Conservation (phyloP, 31 red algal species). For the Bonnemaisonia californica region DNA sequence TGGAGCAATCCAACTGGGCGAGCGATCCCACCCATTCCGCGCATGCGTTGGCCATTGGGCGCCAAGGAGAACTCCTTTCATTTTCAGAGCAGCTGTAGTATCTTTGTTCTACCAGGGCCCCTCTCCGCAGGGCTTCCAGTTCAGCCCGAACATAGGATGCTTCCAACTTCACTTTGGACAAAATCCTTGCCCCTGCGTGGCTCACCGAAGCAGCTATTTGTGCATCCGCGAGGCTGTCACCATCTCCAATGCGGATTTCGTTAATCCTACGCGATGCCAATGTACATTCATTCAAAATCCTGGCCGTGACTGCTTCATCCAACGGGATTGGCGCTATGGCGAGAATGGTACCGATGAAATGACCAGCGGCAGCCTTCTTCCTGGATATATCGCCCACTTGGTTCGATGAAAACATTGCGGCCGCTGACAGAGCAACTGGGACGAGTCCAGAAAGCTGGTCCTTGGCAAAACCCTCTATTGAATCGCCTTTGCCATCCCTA, state of each 20-base stretch:
- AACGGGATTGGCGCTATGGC: conserved; percentile 38
- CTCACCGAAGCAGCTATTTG: conserved; percentile 55
- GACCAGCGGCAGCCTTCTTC: conserved; percentile 63
- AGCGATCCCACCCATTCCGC: conserved; percentile 62
- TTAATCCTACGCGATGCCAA: background rate
- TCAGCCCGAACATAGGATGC: conserved; percentile 34
- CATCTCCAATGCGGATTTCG: background rate
- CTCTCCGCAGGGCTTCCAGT: conserved; percentile 9
- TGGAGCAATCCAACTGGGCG: conserved; percentile 6
- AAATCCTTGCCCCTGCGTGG: conserved; percentile 48
- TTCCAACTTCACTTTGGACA: conserved; percentile 30
- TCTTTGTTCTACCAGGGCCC: conserved; percentile 5
- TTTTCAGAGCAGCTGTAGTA: background rate
- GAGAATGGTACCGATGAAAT: conserved; percentile 59
- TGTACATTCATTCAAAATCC: conserved; percentile 22
- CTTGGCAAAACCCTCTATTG: conserved; percentile 30
- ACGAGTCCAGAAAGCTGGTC: conserved; percentile 59
- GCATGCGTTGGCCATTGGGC: conserved; percentile 58
- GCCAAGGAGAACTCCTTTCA: background rate
- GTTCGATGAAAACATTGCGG: conserved; percentile 23
- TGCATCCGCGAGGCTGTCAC: background rate
- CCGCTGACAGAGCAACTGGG: conserved; percentile 43
- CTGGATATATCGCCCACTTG: background rate
- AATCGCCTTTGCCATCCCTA: background rate
- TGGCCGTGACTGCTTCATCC: conserved; percentile 6